Base-by-base conservation (phyloP, 2,329 filamentous ascomycete genomes). In the Calonectria multiphialidica region DNA sequence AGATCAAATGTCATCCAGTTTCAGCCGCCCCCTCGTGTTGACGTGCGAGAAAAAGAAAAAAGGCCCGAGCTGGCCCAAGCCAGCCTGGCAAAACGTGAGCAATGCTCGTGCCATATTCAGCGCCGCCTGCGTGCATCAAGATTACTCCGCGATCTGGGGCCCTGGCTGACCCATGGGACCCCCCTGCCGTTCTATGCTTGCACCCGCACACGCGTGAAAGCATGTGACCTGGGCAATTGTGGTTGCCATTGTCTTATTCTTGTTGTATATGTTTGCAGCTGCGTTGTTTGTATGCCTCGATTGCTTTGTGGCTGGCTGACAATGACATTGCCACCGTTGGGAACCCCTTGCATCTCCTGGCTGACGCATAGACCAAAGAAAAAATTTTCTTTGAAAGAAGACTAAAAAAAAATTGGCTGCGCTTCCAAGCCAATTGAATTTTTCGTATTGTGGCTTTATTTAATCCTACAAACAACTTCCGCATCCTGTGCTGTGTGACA, bases 181-280 rank as follows among this genome's bases (percentile, higher is more conserved):
- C 71, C 66, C 71, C 66, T 70, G 72, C 59, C 55, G 18, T 65
- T 47, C 64, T 61, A 68, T 78, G 72, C 76, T 66, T 78, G 72
- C 72, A 72, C 71, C 77, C 77, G 76, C 77, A 76, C 77, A 73
- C 72, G 74, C 74, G 71, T 61, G 16, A 12, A 70, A 75, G 42
- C 77, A 79, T 79, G 77, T 79, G 77, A 79, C 75, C 59, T 68
- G 40, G 33, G 71, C 70, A 72, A 73, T 74, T 28, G 57, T 40
- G 61, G 71, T 42, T 49, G 63, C 61, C 44, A 49, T 49, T 72
- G 64, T 76, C 49, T 67, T 75, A 44, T 57, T 62, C 73, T 62
- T 61, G 66, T 74, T 72, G 69, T 72, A 40, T 59, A 25, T 37
- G 45, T 63, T 44, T 63, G 44, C 37, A 33, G 18, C 15, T 37